phyloP scores from a whole-genome alignment of 2,329 filamentous ascomycete species.

The Cladosporium sp. region DNA sequence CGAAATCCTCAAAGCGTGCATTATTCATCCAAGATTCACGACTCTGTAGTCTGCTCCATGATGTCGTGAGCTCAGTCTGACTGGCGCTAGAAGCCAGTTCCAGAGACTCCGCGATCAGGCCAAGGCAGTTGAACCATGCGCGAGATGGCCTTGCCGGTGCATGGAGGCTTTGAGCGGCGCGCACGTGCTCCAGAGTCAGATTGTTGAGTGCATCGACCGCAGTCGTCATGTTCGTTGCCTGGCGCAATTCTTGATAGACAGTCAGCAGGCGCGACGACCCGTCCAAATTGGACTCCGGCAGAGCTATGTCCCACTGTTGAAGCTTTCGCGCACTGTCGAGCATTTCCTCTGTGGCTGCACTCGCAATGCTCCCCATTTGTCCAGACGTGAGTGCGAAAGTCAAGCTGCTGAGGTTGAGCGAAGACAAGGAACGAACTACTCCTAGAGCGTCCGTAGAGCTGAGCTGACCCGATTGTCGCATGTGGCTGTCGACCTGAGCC shows the following conservation, averaged over 20 bases:
- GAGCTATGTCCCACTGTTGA: slow-evolving; percentile 80
- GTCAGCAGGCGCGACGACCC: slow-evolving; percentile 40
- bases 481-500: slow-evolving; percentile 83
- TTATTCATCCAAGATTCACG: slow-evolving; percentile 71
- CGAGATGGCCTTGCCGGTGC: slow-evolving; percentile 19
- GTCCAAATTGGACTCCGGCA: slow-evolving; percentile 3
- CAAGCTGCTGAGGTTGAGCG: slow-evolving; percentile 79
- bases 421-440: slow-evolving; percentile 74
- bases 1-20: slow-evolving; percentile 72
- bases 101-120: slow-evolving; percentile 76
- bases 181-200: slow-evolving; percentile 4
- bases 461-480: slow-evolving; percentile 61
- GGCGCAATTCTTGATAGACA: slow-evolving; percentile 70
- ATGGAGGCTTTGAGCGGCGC: background rate
- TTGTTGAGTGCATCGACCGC: background rate
- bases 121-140: slow-evolving; percentile 54
- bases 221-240: slow-evolving; percentile 15
- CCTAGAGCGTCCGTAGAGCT: slow-evolving; percentile 64
- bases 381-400: slow-evolving; percentile 71
- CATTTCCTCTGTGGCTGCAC: slow-evolving; percentile 66
- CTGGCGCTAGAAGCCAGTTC: slow-evolving; percentile 62
- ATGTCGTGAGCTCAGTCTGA: slow-evolving; percentile 59
- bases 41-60: slow-evolving; percentile 63
- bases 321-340: slow-evolving; percentile 78
- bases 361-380: slow-evolving; percentile 60